Evolutionary conservation across 2,329 filamentous ascomycete species (phyloP), one percentile per base, ranked within the genome.

Genomic region (Furcasterigmium sp.): DNA sequence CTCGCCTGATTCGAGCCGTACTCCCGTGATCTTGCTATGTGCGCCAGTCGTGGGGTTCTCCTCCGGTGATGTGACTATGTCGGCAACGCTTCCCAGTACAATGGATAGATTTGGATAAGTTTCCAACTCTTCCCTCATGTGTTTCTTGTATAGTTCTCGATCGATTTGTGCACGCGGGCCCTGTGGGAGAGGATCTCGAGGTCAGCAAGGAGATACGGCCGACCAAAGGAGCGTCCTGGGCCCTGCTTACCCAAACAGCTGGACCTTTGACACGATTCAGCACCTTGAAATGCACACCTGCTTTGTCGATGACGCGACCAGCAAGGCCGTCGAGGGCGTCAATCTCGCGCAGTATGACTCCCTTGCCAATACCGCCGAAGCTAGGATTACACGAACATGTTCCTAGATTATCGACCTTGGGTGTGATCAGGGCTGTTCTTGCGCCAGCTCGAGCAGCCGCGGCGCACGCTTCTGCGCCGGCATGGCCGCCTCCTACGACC

Each of bases 291-390:
- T 96, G 91, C n/a, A 96, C 80, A 6, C 89, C 93, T 3, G 93
- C 86, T 61, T 93, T 91, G 67, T 98, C 93, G 46, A 95, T 89
- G 18, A 96, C 84, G 28, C 88, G 79, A 0, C 89, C 91, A 0
- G 90, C 85, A 17, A 98, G 71, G 1, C 93, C 93, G 58, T 97
- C 93, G 46, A 98, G 73, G 0, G 93, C 93, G 68, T 98, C 93
- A 25, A 98, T 84, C 65, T 98, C 93, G 34, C 91, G 84, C 40
- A 98, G 72, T 72, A 98, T 96, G 9, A 88, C 97, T 14, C 93
- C 93, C 62, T 98, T 98, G 36, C 93, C 93, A 54, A 98, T 97
- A n/a, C 93, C 93, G 30, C 93, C 93, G 59, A 98, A 95, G 51
- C 89, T 95, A 2, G 91, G 91, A 61, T 97, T 97, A 69, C 91